Conservation (phyloP, 2,329 filamentous ascomycete species). For the Dactylellina cionopaga region DNA sequence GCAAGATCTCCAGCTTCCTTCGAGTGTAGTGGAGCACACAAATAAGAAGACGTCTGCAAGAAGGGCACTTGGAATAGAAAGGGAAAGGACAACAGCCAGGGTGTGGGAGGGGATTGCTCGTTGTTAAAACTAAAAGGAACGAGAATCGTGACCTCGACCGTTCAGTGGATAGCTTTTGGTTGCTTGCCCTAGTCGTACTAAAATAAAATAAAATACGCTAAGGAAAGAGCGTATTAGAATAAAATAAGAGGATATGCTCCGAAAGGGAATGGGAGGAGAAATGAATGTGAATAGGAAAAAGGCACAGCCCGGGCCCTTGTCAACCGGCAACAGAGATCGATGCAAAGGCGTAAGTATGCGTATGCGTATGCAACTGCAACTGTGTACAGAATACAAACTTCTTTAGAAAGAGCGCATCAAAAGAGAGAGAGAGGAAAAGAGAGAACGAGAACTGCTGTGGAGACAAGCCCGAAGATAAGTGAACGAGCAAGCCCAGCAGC, state of each 20-base stretch:
- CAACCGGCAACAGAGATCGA: constrained; percentile 54
- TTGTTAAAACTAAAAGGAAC: constrained; percentile 57
- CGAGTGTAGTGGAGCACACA: constrained; percentile 26
- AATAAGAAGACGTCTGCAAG: constrained; percentile 53
- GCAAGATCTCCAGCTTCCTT: constrained; percentile 46
- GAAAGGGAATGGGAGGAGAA: constrained; percentile 58
- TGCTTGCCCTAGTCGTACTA: constrained; percentile 29
- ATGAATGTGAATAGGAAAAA: constrained; percentile 49
- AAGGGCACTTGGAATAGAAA: constrained; percentile 21
- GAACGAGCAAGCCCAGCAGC: constrained; percentile 43
- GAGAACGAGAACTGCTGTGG: constrained; percentile 46
- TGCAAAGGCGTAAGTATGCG: constrained; percentile 58
- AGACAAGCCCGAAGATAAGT: constrained; percentile 53
- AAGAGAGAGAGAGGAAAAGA: constrained; percentile 56
- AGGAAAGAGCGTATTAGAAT: constrained; percentile 69
- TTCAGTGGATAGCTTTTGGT: constrained; percentile 20
- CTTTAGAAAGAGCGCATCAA: too few relatives aligned
- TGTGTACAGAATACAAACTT: too few relatives aligned
- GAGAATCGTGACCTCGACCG: constrained; percentile 56
- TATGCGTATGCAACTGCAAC: constrained; percentile 35
- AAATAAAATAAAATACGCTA: constrained; percentile 61
- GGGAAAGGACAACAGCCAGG: constrained; percentile 42
- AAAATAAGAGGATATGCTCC: constrained; percentile 58
- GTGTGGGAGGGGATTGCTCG: constrained; percentile 55
- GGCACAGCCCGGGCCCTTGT: constrained; percentile 59